These are phyloP conservation scores for Leccinum pseudoinsigne DNA, from an alignment of 1,284 basidiomycete genomes.

Conservation along the genomic window DNA sequence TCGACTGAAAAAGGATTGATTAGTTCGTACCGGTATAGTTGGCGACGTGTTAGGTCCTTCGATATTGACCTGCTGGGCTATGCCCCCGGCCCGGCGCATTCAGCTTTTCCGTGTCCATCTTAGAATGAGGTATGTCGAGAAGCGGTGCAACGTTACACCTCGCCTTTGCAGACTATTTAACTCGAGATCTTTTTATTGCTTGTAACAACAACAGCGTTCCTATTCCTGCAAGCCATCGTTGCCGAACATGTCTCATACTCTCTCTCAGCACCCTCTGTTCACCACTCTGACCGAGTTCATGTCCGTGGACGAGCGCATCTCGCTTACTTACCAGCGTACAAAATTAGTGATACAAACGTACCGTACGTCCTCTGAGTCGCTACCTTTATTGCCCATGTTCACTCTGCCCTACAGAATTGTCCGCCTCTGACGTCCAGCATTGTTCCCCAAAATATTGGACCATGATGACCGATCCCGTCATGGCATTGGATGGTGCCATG, in stretches of 20 bases:
- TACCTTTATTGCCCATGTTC: conserved; percentile 9
- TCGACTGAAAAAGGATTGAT: too few relatives aligned
- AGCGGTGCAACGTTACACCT: too few relatives aligned
- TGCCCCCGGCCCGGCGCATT: too few relatives aligned
- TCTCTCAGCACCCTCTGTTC: conserved; percentile 48
- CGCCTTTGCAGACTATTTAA: too few relatives aligned
- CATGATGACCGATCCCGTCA: conserved; percentile 34
- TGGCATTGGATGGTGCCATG: too few relatives aligned
- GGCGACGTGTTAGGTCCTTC: too few relatives aligned
- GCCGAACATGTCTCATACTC: conserved; percentile 34
- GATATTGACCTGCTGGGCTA: too few relatives aligned
- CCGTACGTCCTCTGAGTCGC: conserved; percentile 33
- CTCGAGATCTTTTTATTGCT: not conserved
- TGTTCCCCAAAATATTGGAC: conserved; percentile 49
- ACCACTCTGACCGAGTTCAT: conserved; percentile 42
- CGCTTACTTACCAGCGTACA: conserved; percentile 48
- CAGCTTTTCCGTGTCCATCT: too few relatives aligned
- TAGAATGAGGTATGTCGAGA: too few relatives aligned
- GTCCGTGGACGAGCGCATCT: conserved; percentile 44
- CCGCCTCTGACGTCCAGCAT: conserved; percentile 43
- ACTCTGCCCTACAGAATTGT: conserved; percentile 34
- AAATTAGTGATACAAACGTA: conserved; percentile 47
- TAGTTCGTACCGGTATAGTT: too few relatives aligned
- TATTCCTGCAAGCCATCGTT: conserved; percentile 9
- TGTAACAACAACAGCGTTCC: not conserved